These are phyloP conservation scores for Corymbia maculata DNA, from an alignment of 345 rosid genomes.

Conservation along the genomic window DNA sequence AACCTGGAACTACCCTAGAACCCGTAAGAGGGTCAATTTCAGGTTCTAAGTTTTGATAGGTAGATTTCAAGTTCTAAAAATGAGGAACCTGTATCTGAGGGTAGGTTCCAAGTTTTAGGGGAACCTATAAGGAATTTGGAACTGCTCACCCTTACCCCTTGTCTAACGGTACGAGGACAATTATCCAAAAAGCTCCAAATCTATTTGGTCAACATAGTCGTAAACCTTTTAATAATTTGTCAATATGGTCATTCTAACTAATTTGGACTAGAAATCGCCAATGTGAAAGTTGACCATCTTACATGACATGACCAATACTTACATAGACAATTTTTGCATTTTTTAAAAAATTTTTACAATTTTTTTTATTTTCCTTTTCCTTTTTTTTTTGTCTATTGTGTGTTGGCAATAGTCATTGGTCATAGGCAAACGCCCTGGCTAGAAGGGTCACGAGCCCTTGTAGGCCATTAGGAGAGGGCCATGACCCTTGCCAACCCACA, in stretches of 20 bases:
- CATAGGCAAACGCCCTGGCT: not conserved
- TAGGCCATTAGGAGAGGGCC: not conserved
- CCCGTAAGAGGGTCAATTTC: no score
- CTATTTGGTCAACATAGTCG: not conserved
- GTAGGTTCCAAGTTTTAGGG: no score
- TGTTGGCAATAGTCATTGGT: fast-evolving
- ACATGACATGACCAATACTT: fast-evolving
- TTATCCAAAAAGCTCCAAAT: not conserved
- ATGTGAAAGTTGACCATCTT: not conserved
- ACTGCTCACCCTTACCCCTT: not conserved
- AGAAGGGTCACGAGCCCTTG: not conserved
- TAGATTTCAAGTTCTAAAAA: no score
- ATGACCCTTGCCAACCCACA: not conserved
- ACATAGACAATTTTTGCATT: fast-evolving
- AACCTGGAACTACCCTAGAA: no score
- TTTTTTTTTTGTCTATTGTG: not conserved
- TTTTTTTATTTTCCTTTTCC: not conserved
- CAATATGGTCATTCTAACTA: not conserved
- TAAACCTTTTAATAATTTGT: not conserved
- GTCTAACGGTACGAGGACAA: not conserved
- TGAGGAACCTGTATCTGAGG: no score
- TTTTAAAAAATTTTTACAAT: not conserved
- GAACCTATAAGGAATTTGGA: no score
- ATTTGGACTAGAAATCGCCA: not conserved
- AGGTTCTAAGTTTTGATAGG: no score